phyloP scores from a whole-genome alignment of 2,329 filamentous ascomycete genomes.

The Ceratocystiopsis sp. region DNA sequence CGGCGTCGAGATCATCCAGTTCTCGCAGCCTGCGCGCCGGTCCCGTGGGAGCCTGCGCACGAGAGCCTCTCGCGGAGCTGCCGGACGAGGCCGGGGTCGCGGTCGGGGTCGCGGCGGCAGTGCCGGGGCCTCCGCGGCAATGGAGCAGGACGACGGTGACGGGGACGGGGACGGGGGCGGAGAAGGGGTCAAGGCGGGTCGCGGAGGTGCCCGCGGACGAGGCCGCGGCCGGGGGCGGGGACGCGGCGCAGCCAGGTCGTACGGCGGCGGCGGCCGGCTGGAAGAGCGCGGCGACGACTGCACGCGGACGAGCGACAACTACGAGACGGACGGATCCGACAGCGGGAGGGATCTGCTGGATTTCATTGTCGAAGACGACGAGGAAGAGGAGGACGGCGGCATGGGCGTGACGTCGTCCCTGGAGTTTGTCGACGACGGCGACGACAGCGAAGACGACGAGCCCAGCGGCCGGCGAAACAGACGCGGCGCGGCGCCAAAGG shows the following conservation, averaged over 20 bases:
- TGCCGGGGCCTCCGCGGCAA: neutral
- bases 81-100: neutral
- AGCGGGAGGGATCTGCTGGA: constrained; percentile 32
- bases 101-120: neutral
- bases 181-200: constrained; percentile 6
- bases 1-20: constrained; percentile 4
- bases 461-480: neutral
- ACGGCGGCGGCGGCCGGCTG: constrained; percentile 17
- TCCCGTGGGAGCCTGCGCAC: constrained; percentile 1
- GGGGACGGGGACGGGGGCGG: neutral
- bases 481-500: neutral
- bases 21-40: constrained; percentile 4
- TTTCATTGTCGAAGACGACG: constrained; percentile 36
- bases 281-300: constrained; percentile 36
- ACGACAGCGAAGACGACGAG: neutral
- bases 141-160: neutral
- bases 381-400: neutral
- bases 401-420: neutral
- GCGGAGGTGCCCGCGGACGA: constrained; percentile 1
- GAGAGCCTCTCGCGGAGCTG: neutral
- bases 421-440: neutral
- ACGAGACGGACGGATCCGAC: constrained; percentile 30
- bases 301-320: constrained; percentile 28
- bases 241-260: constrained; percentile 7
- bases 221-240: constrained; percentile 7